These are phyloP conservation scores for Parathielavia hyrcaniae DNA, from an alignment of 495 filamentous ascomycete species.

Conservation along the genomic window DNA sequence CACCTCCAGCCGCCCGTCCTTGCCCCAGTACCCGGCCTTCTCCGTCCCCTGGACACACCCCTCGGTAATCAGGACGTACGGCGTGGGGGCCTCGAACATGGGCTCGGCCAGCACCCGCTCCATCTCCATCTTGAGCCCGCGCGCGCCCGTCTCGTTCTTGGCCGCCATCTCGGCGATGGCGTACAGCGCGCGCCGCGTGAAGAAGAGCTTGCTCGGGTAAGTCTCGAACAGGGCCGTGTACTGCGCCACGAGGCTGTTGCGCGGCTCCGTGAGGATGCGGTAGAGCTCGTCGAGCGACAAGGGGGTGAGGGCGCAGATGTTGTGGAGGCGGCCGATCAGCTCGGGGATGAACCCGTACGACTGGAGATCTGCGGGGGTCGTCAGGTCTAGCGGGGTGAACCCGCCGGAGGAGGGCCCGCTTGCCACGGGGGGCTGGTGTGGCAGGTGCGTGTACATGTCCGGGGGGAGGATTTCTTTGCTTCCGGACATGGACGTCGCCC, in stretches of 20 bases:
- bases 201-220: constrained; percentile 72
- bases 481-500: constrained; percentile 26
- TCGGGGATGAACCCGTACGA: constrained; percentile 93
- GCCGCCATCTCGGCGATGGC: constrained; percentile 70
- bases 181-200: constrained; percentile 71
- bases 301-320: constrained; percentile 75
- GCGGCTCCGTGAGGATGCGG: constrained; percentile 84
- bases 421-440: constrained; percentile 39
- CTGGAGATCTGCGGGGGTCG: constrained; percentile 78
- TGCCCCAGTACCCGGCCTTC: constrained; percentile 47
- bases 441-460: constrained; percentile 39
- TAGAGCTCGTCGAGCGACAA: constrained; percentile 73
- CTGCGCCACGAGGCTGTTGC: constrained; percentile 78
- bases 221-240: constrained; percentile 81
- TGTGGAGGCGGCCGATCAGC: constrained; percentile 81
- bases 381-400: constrained; percentile 75
- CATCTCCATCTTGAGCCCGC: constrained; percentile 82
- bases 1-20: constrained; percentile 47
- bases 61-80: constrained; percentile 67
- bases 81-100: constrained; percentile 80
- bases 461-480: constrained; percentile 39
- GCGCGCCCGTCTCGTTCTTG: constrained; percentile 76
- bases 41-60: constrained; percentile 59
- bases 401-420: constrained; percentile 11
- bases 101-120: constrained; percentile 79